Base-by-base conservation (phyloP, 129 eudicot species). In the Flaveria linearis region DNA sequence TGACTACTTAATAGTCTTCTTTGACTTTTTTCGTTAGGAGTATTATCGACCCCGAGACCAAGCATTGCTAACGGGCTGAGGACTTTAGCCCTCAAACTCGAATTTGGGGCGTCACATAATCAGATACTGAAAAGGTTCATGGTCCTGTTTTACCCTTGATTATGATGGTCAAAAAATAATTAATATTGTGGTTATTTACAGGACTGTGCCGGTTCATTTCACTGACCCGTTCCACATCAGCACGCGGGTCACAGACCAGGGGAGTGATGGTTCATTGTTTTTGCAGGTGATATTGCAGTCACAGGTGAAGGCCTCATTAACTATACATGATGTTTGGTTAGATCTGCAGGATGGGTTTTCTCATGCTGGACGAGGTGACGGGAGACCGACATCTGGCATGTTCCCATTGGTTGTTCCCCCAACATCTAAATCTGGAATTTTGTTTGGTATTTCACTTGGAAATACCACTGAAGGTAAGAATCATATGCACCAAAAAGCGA, bases 341-440 rank as follows among this genome's bases (percentile, higher is more conserved):
- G 92, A 89, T 84, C 88, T 95, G 78, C 96, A 95, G 83, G 94
- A 91, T 80, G 99, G 99, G 57, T 95, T 91, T 89, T 80, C 86
- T 62, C 99, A 91, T 80, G 72, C 91, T 60, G 87, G 85, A 79
- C 64, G 73, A 73, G 81, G 82, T 76, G 88, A 87, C 67, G 85
- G 89, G 43, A 84, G 94, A 76, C 97, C 99, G 80, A 71, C 87
- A 26, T 89, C 94, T 55, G 88, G 76, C 66, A 87, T 85, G 74
- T 95, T 95, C 47, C 99, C 99, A 3, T 85, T 95, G 22, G 75
- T 87, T 11, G 85, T 91, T 69, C 88, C 99, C 45, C 87, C 96
- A 4, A 80, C 84, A 52, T 91, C 97, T 18, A 91, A 76, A 82
- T 88, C 99, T 75, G 96, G 91, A 22, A 83, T 95, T 56, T 68